phyloP scores from a whole-genome alignment of 805 yeast species.

The Wickerhamomyces bovis region DNA sequence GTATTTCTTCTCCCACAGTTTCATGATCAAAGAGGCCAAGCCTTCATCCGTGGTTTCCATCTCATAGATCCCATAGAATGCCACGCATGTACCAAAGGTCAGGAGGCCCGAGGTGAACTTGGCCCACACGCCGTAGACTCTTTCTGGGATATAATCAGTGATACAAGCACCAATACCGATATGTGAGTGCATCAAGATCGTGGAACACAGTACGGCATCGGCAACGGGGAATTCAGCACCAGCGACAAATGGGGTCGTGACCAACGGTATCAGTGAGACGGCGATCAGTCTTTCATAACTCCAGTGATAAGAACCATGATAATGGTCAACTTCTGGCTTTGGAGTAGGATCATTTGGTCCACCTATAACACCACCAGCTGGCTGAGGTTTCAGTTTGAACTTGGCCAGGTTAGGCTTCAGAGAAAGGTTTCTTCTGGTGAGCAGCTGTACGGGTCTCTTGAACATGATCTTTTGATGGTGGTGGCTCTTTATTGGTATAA shows the following conservation, averaged over 20 bases:
- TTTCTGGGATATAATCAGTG: constrained; percentile 68
- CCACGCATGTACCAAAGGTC: constrained; percentile 56
- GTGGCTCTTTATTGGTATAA: no score
- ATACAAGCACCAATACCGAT: constrained; percentile 76
- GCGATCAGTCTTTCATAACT: constrained; percentile 59
- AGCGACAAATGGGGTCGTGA: constrained; percentile 53
- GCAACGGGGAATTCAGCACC: constrained; percentile 41
- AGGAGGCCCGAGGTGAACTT: constrained; percentile 52
- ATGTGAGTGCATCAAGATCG: constrained; percentile 57
- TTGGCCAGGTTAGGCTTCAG: constrained; percentile 25
- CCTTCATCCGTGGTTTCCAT: constrained; percentile 67
- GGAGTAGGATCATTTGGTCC: constrained; percentile 68
- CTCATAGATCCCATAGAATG: constrained; percentile 65
- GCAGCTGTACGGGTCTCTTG: constrained; percentile 1
- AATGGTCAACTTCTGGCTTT: constrained; percentile 47
- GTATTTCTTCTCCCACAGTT: constrained; percentile 27
- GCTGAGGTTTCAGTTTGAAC: constrained; percentile 52
- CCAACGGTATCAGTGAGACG: constrained; percentile 56
- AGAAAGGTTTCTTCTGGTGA: constrained; percentile 7
- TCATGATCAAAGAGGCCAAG: constrained; percentile 39
- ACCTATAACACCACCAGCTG: constrained; percentile 69
- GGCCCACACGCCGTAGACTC: constrained; percentile 67
- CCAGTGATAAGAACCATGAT: constrained; percentile 74
- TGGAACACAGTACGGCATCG: constrained; percentile 52
- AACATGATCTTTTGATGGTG: neutral